phyloP scores from a whole-genome alignment of 2,329 filamentous ascomycete species.

The Uncinocarpus reesii region DNA sequence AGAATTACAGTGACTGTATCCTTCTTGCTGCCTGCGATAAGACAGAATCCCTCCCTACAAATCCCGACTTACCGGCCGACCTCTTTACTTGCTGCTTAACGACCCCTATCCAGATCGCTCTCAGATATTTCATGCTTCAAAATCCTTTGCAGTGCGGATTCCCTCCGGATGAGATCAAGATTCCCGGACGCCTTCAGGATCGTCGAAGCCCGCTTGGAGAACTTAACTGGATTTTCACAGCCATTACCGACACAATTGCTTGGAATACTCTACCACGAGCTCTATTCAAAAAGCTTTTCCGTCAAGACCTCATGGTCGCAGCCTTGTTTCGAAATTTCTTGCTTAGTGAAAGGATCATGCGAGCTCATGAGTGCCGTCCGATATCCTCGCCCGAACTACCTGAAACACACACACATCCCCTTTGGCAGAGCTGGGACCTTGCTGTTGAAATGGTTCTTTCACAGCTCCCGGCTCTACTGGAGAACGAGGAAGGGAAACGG shows the following conservation, averaged over 20 bases:
- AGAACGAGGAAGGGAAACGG: constrained; percentile 63
- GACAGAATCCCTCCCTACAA: constrained; percentile 88
- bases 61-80: constrained; percentile 84
- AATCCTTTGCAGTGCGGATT: constrained; percentile 63
- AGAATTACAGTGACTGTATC: constrained; percentile 72
- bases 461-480: constrained; percentile 72
- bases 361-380: constrained; percentile 88
- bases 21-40: constrained; percentile 85
- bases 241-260: constrained; percentile 96
- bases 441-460: constrained; percentile 90
- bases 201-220: constrained; percentile 87
- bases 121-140: constrained; percentile 92
- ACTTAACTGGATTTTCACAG: constrained; percentile 98
- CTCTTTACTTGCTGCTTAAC: constrained; percentile 93
- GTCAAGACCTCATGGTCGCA: constrained; percentile 98
- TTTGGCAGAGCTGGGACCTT: constrained; percentile 97
- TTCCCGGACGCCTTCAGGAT: constrained; percentile 86
- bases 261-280: constrained; percentile 90
- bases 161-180: constrained; percentile 70
- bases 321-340: constrained; percentile 94
- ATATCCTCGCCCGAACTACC: constrained; percentile 87
- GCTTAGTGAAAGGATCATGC: constrained; percentile 89
- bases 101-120: constrained; percentile 92
- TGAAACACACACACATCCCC: constrained; percentile 83
- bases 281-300: constrained; percentile 91